These are phyloP conservation scores for Aciculoconidium aculeatum DNA, from an alignment of 805 yeast species.

Conservation along the genomic window DNA sequence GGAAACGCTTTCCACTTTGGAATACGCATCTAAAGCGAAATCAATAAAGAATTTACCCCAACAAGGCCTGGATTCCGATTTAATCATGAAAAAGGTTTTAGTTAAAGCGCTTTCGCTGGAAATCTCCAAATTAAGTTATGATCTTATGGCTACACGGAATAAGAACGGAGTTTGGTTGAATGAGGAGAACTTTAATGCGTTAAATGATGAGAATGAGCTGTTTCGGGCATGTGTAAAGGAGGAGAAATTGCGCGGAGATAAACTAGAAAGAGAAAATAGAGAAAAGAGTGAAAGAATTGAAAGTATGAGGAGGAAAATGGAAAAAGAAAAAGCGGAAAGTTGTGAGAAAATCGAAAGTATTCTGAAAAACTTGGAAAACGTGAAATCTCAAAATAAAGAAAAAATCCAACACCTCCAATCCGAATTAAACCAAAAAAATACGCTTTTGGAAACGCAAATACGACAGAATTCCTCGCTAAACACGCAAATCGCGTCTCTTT, in stretches of 20 bases:
- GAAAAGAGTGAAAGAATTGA: not conserved
- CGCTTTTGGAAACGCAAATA: too few species aligned
- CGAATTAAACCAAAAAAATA: conserved; percentile 3
- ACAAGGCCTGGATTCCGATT: conserved; percentile 35
- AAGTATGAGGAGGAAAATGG: not conserved
- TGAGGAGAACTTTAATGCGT: conserved; percentile 43
- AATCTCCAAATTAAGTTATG: conserved; percentile 51
- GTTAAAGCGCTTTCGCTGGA: conserved; percentile 50
- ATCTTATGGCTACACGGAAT: conserved; percentile 53
- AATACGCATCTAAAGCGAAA: conserved; percentile 84
- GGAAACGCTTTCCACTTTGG: conserved; percentile 80
- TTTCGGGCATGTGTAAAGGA: conserved; percentile 19
- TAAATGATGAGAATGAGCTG: conserved; percentile 23
- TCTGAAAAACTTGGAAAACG: not conserved
- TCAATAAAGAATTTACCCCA: conserved; percentile 62
- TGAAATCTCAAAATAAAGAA: too few species aligned
- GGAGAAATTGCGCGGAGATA: conserved; percentile 16
- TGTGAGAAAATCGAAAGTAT: not conserved
- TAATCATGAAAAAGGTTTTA: conserved; percentile 45
- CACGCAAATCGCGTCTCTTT: conserved; percentile 6
- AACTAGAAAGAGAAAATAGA: not conserved
- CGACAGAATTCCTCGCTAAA: too few species aligned
- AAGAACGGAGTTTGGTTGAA: conserved; percentile 66
- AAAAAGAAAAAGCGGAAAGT: not conserved
- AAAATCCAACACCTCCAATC: conserved; percentile 1